Base-by-base conservation (phyloP, 257 asterid genomes). In the Capsicum baccatum region DNA sequence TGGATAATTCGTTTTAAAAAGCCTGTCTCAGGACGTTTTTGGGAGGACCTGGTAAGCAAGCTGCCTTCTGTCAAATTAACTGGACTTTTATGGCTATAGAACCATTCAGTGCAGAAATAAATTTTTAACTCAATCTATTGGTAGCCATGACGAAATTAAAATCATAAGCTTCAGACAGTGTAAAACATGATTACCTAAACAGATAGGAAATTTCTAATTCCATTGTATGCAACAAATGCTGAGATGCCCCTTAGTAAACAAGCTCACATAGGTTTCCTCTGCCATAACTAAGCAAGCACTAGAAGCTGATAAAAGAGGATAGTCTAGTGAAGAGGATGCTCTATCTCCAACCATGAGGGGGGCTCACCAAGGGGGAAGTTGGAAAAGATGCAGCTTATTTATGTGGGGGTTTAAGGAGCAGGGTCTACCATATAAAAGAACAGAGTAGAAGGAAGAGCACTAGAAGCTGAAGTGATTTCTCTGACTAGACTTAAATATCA, bases 1-100 rank as follows among this genome's bases (percentile, higher is more conserved):
- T 97, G 98, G 99, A 97, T 94, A 64, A 92, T 97, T 89, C 93
- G 99, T 84, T 95, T 97, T 76, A 97, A 95, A 88, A 97, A 97
- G 89, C 90, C 91, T 68, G 94, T 97, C 71, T 90, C 99, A 1
- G 98, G 99, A 83, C 98, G 98, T 66, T 97, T 95, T 63, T 97
- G 99, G 99, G 99, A 97, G 88, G 99, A 97, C 90, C 92, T 97
- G 95, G 99, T 96, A 91, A 85, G 94, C 21, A 12, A 73, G 64
- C 64, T 78, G 9, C 6, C 81, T 74, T 8, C 12, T 50, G 63
- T 76, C 64, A 21, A 76, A 26, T 76, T 76, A 76, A 13, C 14
- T 78, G 42, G 9, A 26, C 15, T 54, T 6, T 54, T 33, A 26
- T 8, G 82, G 15, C 82, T 54, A 54, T 16, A 19, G 48, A 50